Conservation (phyloP, 225 moss, liverwort and hornwort genomes). For the Takakia lepidozioides region DNA sequence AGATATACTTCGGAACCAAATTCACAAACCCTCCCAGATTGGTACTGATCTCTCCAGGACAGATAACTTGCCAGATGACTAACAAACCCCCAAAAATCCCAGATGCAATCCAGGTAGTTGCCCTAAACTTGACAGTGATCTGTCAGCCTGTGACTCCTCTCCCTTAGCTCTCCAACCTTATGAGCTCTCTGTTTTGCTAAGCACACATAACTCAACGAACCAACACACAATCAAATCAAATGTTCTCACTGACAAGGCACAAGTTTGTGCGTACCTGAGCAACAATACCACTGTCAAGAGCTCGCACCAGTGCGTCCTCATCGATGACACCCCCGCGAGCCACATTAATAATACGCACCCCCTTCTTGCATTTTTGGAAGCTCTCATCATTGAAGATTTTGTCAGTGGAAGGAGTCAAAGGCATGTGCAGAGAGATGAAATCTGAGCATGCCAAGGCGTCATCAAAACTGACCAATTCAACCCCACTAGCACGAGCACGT, state of each 20-base stretch:
- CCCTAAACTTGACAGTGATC: no score
- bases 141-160: no score
- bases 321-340: conserved; percentile 95
- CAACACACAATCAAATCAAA: background rate
- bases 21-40: no score
- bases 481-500: conserved; percentile 74
- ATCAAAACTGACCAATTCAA: conserved; percentile 83
- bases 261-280: conserved; percentile 49
- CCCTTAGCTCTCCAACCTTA: no score
- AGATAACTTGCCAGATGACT: no score
- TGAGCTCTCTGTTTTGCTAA: no score
- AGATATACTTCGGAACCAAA: no score
- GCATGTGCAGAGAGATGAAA: conserved; percentile 93
- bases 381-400: conserved; percentile 72
- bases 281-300: conserved; percentile 70
- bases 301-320: conserved; percentile 76
- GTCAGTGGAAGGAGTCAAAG: conserved; percentile 75
- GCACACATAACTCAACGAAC: no score
- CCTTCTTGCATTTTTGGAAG: conserved; percentile 68
- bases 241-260: no score
- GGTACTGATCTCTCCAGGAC: no score
- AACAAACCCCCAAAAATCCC: no score
- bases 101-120: no score
- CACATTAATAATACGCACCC: conserved; percentile 82
- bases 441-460: conserved; percentile 71